A percentile compares a stretch with the other conserved stretches of the same genome.
phyloP scores from a whole-genome alignment of 306 rosid species.

The Acacia confusa region DNA sequence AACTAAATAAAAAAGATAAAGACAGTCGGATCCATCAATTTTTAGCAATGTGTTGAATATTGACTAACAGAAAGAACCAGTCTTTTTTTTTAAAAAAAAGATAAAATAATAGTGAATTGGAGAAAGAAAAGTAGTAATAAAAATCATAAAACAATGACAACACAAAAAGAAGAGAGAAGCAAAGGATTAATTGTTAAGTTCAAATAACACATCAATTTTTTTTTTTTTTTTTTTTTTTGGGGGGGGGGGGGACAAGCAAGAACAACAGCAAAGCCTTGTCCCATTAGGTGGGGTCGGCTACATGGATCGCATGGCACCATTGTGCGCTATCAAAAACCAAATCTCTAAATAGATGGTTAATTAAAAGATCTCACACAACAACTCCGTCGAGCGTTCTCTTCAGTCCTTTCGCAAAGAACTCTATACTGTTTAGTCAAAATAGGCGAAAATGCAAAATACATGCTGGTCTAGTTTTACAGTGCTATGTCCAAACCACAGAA shows the following conservation, averaged over 20 bases:
- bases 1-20: neutral
- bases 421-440: neutral
- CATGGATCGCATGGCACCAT: too few relatives aligned
- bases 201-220: neutral
- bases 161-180: neutral
- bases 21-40: neutral
- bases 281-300: too few relatives aligned
- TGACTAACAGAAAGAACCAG: neutral
- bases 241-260: too few relatives aligned
- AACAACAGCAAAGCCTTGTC: too few relatives aligned
- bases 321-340: too few relatives aligned
- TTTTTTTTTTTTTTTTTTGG: too few relatives aligned
- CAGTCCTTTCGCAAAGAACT: too few relatives aligned
- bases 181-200: neutral
- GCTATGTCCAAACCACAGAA: slow-evolving; percentile 3
- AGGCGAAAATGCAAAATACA: neutral
- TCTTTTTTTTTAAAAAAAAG: neutral
- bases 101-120: neutral
- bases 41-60: neutral
- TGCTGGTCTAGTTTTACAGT: neutral
- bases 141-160: neutral
- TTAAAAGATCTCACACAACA: too few relatives aligned
- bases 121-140: neutral
- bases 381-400: too few relatives aligned
- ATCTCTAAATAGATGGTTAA: too few relatives aligned